Base-by-base conservation (phyloP, 73 alveolate genomes). In the Durusdinium trenchii region DNA sequence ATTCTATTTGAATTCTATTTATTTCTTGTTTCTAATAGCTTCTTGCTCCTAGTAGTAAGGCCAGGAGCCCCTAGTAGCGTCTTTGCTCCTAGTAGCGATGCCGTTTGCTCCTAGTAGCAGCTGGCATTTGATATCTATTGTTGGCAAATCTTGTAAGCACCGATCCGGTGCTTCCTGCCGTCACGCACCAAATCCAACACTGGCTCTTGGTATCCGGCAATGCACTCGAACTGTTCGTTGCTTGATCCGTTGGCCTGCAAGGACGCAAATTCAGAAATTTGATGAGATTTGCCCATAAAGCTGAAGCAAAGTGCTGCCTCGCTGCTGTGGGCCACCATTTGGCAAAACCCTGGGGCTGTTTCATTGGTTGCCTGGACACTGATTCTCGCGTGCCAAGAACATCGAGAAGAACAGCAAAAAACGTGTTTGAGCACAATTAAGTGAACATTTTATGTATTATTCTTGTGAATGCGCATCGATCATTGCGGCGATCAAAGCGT, bases 291-390 rank as follows among this genome's bases (percentile, higher is more conserved):
- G 64, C 9, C 9, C 28, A 54, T 12, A 54, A 54, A 12, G 64
- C 20, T 45, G 42, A 69, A 32, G 28, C 23, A 10, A 12, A 28
- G 23, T 26, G 47, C 82, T 40, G n/a, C 9, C 14, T 40, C 42
- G 82, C 82, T 36, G 42, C 52, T 50, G 52, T 73, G 48, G 52
- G 35, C 16, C 38, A 73, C 85, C 85, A 73, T 73, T 42, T 73
- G 85, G 85, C 85, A 73, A 50, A 73, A 73, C 5, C 85, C 85
- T 12, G 85, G 50, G 35, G 85, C 85, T n/a, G 50, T 30, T 12
- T 73, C 51, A 4, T 42, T 32, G 23, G 50, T 32, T 5, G 3
- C 85, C 85, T 64, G n/a, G 43, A 64, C 43, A 23, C 14, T 5
- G 64, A 20, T 20, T 12, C 9, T 9, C 9, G 20, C 20, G 20